Conservation (phyloP, 2,329 filamentous ascomycete species). For the Colletotrichum neosansevieriae region DNA sequence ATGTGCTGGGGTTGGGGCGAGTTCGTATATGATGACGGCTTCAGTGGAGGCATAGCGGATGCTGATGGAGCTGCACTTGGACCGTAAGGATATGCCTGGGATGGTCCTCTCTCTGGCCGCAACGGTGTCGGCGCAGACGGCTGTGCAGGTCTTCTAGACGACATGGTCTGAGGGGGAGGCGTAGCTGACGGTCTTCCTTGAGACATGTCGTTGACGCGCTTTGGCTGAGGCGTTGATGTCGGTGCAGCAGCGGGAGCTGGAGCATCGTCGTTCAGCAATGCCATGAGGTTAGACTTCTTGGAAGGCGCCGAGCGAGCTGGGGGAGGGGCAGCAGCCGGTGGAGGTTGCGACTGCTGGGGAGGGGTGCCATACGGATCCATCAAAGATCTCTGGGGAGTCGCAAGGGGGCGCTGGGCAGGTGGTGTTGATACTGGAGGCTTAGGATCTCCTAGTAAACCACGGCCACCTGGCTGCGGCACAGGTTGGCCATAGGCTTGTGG, state of each 20-base stretch:
- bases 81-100: constrained; percentile 61
- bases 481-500: constrained; percentile 53
- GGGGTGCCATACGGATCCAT: constrained; percentile 50
- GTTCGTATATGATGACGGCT: constrained; percentile 60
- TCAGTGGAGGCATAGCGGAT: constrained; percentile 66
- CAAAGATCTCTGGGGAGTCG: constrained; percentile 45
- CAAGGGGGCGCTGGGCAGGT: constrained; percentile 41
- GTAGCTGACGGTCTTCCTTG: constrained; percentile 59
- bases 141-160: constrained; percentile 53
- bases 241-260: constrained; percentile 49
- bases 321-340: constrained; percentile 55
- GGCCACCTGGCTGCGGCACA: constrained; percentile 55
- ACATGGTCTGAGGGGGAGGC: constrained; percentile 62
- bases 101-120: constrained; percentile 64
- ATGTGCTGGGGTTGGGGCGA: constrained; percentile 65
- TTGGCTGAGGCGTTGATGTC: constrained; percentile 49
- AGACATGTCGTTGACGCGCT: constrained; percentile 63
- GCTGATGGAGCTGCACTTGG: constrained; percentile 53
- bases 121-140: constrained; percentile 55
- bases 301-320: constrained; percentile 59
- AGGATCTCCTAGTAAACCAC: constrained; percentile 55
- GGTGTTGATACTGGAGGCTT: constrained; percentile 48
- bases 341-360: constrained; percentile 48
- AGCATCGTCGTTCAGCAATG: constrained; percentile 71
- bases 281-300: constrained; percentile 75